Evolutionary conservation across 176 grass and related monocot genomes (phyloP).

Genomic region (Carex myosuroides): DNA sequence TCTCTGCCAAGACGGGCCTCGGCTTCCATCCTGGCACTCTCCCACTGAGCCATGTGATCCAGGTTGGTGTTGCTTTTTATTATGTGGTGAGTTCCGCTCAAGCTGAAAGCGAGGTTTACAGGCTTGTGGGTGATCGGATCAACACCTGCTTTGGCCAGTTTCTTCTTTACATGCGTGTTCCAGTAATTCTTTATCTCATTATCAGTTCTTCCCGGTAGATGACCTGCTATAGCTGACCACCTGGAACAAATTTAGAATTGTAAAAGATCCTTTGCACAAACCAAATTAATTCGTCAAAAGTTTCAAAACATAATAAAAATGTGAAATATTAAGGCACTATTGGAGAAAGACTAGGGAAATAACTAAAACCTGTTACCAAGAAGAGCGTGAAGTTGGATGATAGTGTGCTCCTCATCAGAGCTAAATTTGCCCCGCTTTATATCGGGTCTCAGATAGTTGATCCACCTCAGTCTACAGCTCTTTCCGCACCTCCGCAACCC

Average conservation of each 20-base stretch:
- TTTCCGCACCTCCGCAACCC: neutral
- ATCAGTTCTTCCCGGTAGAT: conserved; percentile 12
- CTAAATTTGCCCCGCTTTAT: conserved; percentile 5
- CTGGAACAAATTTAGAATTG: neutral
- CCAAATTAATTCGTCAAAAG: neutral
- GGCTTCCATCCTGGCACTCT: conserved; percentile 33
- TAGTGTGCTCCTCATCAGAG: neutral
- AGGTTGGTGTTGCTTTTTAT: conserved; percentile 21
- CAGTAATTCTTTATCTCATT: conserved; percentile 23
- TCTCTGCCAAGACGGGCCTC: conserved; percentile 29
- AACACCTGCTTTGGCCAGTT: conserved; percentile 2
- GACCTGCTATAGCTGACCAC: conserved; percentile 22
- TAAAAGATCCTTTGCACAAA: neutral
- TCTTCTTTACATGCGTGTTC: conserved; percentile 24
- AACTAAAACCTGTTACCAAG: neutral
- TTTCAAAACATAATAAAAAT: neutral
- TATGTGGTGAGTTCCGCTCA: neutral
- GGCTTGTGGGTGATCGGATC: conserved; percentile 23
- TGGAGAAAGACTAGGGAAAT: neutral
- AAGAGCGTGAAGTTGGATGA: neutral
- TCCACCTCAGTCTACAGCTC: conserved; percentile 5
- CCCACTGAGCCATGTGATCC: conserved; percentile 42
- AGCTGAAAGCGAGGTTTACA: neutral
- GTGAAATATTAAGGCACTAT: neutral
- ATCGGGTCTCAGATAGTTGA: neutral